Base-by-base conservation (phyloP, 805 yeast genomes). In the Pichia heedii region DNA sequence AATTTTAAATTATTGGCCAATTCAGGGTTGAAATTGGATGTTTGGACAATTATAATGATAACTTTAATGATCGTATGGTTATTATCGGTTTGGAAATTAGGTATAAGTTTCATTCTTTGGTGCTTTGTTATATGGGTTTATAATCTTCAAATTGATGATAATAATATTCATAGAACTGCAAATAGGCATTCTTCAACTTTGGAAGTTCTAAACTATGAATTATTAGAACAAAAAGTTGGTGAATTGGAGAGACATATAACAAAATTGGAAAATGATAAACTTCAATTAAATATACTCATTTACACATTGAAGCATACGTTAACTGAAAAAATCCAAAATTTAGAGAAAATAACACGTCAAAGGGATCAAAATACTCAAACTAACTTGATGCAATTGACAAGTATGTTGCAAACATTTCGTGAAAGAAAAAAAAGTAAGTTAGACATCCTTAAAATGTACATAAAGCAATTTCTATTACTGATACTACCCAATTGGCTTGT, bases 121-220 rank as follows among this genome's bases (percentile, higher is more conserved):
- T 35, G 32, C 20, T 34, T 39, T 21, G 36, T 43, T 3, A 32
- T 50, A 5, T 50, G 53, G 52, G 20, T 48, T 6, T 49, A 49
- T 22, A 43, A 46, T 20, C 27, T 50, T n/a, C 24, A 48, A n/a
- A 45, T 41, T 7, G 19, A 32, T 10, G 22, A 8, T 22, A 20
- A n/a, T 6, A n/a, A 16, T 15, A 5, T 3, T 27, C 13, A 27
- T 5, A 8, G 8, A 20, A 26, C 13, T 2, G 4, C 32, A 11
- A 27, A 27, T 4, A n/a, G 16, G n/a, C n/a, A n/a, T n/a, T n/a
- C n/a, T n/a, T n/a, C n/a, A n/a, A n/a, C n/a, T n/a, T n/a, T n/a
- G n/a, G n/a, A n/a, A n/a, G n/a, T n/a, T n/a, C n/a, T n/a, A n/a
- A n/a, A n/a, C n/a, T n/a, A 37, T 3, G 33, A 40, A 5, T 3